phyloP scores from a whole-genome alignment of 345 rosid species.

The Brassica juncea region DNA sequence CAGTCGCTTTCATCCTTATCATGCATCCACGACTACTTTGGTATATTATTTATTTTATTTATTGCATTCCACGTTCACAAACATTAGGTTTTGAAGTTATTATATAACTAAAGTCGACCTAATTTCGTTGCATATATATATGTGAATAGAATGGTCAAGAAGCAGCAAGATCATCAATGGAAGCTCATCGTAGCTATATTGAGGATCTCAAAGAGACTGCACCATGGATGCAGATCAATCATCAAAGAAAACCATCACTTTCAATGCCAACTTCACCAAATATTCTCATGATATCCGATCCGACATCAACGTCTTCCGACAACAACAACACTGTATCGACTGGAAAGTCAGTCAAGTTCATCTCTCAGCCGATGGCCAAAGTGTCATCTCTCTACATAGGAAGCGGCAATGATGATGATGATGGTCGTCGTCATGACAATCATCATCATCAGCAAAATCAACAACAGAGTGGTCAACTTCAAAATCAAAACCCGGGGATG shows the following conservation, averaged over 20 bases:
- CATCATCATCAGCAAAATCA: neutral
- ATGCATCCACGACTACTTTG: constrained; percentile 34
- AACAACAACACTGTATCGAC: constrained; percentile 4
- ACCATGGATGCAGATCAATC: constrained; percentile 28
- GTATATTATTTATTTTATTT: constrained; percentile 25
- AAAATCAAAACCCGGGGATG: constrained; percentile 37
- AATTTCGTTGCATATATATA: neutral
- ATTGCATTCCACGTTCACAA: constrained; percentile 6
- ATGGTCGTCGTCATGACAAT: neutral
- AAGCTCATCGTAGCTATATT: constrained; percentile 16
- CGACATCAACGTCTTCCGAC: constrained; percentile 34
- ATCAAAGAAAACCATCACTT: constrained; percentile 52
- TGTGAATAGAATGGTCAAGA: constrained; percentile 22
- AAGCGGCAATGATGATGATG: constrained; percentile 15
- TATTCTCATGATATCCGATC: constrained; percentile 33
- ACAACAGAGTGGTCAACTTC: constrained; percentile 6
- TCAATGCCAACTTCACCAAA: constrained; percentile 67
- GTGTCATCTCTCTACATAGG: constrained; percentile 33
- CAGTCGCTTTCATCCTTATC: constrained; percentile 45
- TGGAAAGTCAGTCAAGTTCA: constrained; percentile 39
- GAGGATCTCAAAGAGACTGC: constrained; percentile 16
- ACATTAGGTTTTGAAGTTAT: neutral
- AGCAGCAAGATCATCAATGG: constrained; percentile 34
- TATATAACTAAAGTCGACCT: neutral
- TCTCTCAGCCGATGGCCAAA: constrained; percentile 71